phyloP scores from a whole-genome alignment of 352 stramenopile genomes.

The Blastocystis sp. region DNA sequence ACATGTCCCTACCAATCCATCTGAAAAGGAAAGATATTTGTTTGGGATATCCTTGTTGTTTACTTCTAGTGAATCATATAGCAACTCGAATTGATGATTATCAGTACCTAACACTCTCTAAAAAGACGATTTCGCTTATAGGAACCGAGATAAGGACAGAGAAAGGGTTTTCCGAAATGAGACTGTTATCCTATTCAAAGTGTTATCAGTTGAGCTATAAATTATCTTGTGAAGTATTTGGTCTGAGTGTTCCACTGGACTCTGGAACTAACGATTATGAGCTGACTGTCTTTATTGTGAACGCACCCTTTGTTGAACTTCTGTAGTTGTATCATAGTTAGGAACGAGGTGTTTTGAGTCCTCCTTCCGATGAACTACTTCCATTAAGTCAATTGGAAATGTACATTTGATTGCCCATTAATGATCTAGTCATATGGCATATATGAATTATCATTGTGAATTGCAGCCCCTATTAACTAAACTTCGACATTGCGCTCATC shows the following conservation, averaged over 20 bases:
- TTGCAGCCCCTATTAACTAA: not conserved
- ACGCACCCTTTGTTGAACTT: slow-evolving; percentile 1
- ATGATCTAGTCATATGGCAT: not conserved
- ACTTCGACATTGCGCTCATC: not conserved
- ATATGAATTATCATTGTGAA: not conserved
- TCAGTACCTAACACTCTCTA: slow-evolving; percentile 15
- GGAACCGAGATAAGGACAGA: slow-evolving; percentile 45
- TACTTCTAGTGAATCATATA: slow-evolving; percentile 38
- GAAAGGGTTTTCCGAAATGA: slow-evolving; percentile 13
- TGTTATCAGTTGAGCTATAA: slow-evolving; percentile 11
- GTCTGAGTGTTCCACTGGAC: not conserved
- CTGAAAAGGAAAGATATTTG: slow-evolving; percentile 51
- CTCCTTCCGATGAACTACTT: slow-evolving; percentile 22
- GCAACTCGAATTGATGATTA: not conserved
- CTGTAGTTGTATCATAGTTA: not conserved
- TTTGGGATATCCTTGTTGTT: not conserved
- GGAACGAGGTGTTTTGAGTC: slow-evolving; percentile 29
- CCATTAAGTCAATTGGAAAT: not conserved
- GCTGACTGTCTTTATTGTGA: slow-evolving; percentile 46
- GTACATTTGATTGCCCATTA: not conserved
- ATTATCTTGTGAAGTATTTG: slow-evolving; percentile 15
- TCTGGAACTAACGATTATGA: not conserved
- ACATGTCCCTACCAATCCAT: slow-evolving; percentile 20
- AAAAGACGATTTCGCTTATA: slow-evolving; percentile 40
- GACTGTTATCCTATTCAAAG: not conserved